Evolutionary conservation across 73 alveolate genomes (phyloP).

Genomic region (Uronychia setigera): DNA sequence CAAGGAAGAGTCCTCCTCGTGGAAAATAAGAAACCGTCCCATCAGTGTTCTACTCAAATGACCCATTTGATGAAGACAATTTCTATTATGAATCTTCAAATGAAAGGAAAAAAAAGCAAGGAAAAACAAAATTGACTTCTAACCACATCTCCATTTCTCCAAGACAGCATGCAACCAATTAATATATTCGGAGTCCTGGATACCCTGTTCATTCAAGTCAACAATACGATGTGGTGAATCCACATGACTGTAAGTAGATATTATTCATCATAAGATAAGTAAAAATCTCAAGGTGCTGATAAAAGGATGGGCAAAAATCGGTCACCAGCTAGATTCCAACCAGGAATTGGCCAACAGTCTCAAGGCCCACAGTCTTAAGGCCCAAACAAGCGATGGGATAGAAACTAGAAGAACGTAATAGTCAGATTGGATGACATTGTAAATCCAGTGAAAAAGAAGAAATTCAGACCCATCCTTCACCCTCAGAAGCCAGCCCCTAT

Average conservation of each 20-base stretch:
- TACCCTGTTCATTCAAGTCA: too few relatives aligned
- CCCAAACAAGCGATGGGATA: background rate
- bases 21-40: background rate
- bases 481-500: background rate
- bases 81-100: background rate
- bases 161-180: too few relatives aligned
- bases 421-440: background rate
- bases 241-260: too few relatives aligned
- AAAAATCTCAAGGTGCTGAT: too few relatives aligned
- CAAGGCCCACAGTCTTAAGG: too few relatives aligned
- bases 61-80: background rate
- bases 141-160: background rate
- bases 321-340: too few relatives aligned
- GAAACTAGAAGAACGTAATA: background rate
- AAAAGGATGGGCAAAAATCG: too few relatives aligned
- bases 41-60: background rate
- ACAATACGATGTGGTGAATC: too few relatives aligned
- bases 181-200: too few relatives aligned
- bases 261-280: too few relatives aligned
- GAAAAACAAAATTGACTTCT: background rate
- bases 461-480: background rate
- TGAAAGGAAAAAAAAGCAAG: background rate
- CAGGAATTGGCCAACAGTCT: too few relatives aligned
- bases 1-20: background rate
- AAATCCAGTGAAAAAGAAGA: background rate